Evolutionary conservation across 805 yeast genomes (phyloP).

Genomic region (Yarrowia divulgata): DNA sequence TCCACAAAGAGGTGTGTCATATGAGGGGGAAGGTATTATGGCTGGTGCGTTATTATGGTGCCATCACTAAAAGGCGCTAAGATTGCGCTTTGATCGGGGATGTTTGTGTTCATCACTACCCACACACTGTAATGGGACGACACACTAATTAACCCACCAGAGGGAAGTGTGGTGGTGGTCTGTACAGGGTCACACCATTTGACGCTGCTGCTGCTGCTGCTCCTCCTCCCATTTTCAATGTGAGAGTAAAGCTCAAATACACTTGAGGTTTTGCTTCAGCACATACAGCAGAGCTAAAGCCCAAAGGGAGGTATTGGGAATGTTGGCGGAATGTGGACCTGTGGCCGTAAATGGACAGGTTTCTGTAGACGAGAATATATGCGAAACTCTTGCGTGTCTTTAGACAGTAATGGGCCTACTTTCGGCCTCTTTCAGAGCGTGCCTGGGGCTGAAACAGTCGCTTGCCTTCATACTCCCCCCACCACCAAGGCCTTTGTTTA

Average conservation of each 20-base stretch:
- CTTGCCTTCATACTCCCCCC: slow-evolving; percentile 24
- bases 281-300: slow-evolving; percentile 20
- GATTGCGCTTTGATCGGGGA: slow-evolving; percentile 7
- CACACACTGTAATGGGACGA: neutral
- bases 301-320: slow-evolving; percentile 4
- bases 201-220: neutral
- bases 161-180: neutral
- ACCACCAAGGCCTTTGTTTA: slow-evolving; percentile 13
- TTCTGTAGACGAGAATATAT: neutral
- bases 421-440: neutral
- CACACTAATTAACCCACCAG: neutral
- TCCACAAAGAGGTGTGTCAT: neutral
- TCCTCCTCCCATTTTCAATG: neutral
- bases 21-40: slow-evolving; percentile 12
- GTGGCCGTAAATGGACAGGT: neutral
- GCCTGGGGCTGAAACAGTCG: neutral
- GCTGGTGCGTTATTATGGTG: slow-evolving; percentile 2
- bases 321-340: neutral
- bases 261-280: slow-evolving; percentile 20
- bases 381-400: neutral
- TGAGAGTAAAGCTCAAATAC: slow-evolving; percentile 6
- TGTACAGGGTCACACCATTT: slow-evolving; percentile 23
- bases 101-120: neutral
- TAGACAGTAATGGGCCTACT: neutral
- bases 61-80: slow-evolving; percentile 2